Evolutionary conservation across 1,284 basidiomycete genomes (phyloP).

Genomic region (Leccinum pachyderme): DNA sequence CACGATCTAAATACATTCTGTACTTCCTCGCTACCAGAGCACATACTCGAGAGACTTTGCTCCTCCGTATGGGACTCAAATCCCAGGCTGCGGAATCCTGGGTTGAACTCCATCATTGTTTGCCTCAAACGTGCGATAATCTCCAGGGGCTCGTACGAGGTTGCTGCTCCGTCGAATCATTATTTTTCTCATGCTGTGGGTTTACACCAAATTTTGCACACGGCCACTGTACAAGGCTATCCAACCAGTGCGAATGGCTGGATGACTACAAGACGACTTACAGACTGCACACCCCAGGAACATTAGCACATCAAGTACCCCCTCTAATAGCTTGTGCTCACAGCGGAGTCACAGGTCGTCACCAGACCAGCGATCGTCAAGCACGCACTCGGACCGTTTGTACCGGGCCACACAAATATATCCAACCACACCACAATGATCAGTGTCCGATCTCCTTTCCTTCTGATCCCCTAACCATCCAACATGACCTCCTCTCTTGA

Average conservation of each 20-base stretch:
- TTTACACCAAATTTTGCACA: background rate
- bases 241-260: background rate
- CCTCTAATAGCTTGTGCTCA: background rate
- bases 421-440: background rate
- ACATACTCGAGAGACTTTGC: background rate
- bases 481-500: conserved; percentile 48
- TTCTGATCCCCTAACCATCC: background rate
- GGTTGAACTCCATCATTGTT: background rate
- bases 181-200: background rate
- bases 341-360: background rate
- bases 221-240: background rate
- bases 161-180: background rate
- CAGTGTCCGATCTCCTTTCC: background rate
- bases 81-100: background rate
- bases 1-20: background rate
- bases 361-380: background rate
- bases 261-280: background rate
- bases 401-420: background rate
- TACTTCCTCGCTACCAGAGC: background rate
- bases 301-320: background rate
- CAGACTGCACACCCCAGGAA: background rate
- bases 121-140: background rate
- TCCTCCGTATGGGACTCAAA: background rate
- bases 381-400: conserved; percentile 5
- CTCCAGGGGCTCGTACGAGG: background rate